Evolutionary conservation across 371 early-diverging fungal genomes (phyloP), one percentile per base, ranked within the genome.

Genomic region (Syncephalastrum monosporum): DNA sequence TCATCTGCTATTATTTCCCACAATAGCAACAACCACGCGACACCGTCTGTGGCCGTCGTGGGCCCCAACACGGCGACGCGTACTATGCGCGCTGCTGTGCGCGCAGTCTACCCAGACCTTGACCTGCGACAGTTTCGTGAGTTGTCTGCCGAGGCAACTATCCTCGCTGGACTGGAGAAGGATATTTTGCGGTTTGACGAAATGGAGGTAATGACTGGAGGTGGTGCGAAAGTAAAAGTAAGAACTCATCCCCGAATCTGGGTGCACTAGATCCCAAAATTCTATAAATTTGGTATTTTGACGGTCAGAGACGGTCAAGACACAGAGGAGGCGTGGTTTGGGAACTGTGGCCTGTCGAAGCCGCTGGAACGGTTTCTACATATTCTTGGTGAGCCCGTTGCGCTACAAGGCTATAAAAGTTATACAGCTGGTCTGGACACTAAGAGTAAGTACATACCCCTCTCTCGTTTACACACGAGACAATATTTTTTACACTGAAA

Each of bases 371-470:
- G 80, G 21, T 93, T 94, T 64, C 58, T 93, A 43, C 68, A 75
- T 23, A 84, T 87, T 21, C 57, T 94, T 33, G 93, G 91, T 3
- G 80, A 82, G 53, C 86, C 79, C 24, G 85, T 93, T 5, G 82
- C 84, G 41, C 67, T 94, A 24, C 77, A 82, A 44, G 89, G 89
- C 0, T 94, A 91, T 76, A 80, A 82, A 44, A 88, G 91, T 13
- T 94, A 90, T 73, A 67, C 88, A 33, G 94, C 89, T 27, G 94
- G 92, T 5, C 74, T 94, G 58, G 94, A 94, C 75, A 88, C 85
- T 17, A 83, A 83, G 65, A 73, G 89, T 89, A 81, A 78, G 55
- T 1, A 21, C 21, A 21, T 21, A n/a, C 21, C 21, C 21, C 21
- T 21, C 21, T 21, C 21, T 21, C 1, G 21, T 21, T 21, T 21